Base-by-base conservation (phyloP, 2,329 filamentous ascomycete species). In the Colletotrichum karsti region DNA sequence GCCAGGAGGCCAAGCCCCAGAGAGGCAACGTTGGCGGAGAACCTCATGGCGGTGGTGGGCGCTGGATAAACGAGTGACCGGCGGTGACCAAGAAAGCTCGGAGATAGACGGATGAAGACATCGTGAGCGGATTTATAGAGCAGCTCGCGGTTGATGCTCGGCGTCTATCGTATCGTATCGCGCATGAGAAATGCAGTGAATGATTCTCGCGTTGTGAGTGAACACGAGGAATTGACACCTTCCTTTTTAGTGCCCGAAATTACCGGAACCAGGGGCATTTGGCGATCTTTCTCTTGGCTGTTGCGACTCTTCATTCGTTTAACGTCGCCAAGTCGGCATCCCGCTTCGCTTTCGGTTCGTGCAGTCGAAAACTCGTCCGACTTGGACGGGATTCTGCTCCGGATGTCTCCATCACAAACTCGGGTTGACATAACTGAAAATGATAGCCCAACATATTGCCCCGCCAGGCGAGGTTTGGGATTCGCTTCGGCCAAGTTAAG, bases 221-320 rank as follows among this genome's bases (percentile, higher is more conserved):
- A 66, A 66, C 39, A 66, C 63, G 63, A 55, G 63, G 55, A 66
- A 66, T 66, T 62, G 48, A 39, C 46, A 66, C 63, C 63, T 62
- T 66, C 56, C 56, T n/a, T 18, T 53, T 55, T 24, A 30, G 56
- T 26, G 55, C 54, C 26, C 48, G 57, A 62, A 55, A 62, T 55
- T 48, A 35, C 63, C 22, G 48, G 30, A 10, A 6, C 30, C 46
- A 7, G 48, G 57, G 30, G 46, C 24, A 5, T 15, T 35, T 22
- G 48, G 41, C 22, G 39, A 55, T 62, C 46, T 22, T 54, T 15
- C 37, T 44, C 56, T 61, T 39, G 13, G 46, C 63, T 48, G 30
- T 39, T 26, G 22, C 30, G 13, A 61, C 30, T 28, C 50, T 24
- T 35, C 35, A n/a, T 20, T 46, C 13, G 22, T 37, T n/a, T 20